Base-by-base conservation (phyloP, 1,139 yeast genomes). In the Kodamaea ohmeri region DNA sequence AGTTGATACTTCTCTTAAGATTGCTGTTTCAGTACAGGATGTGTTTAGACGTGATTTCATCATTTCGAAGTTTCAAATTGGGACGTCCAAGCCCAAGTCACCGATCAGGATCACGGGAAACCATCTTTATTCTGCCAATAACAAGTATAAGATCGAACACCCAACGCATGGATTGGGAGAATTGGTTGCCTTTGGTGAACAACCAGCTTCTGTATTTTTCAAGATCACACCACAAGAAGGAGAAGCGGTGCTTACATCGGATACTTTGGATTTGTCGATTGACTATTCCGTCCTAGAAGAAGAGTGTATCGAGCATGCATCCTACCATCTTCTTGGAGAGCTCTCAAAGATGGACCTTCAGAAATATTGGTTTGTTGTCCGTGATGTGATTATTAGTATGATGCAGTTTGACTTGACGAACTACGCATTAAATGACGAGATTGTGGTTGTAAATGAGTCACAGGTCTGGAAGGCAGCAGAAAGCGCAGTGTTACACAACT, bases 21-120 rank as follows among this genome's bases (percentile, higher is more conserved):
- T 80, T 4, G 81, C 89, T 1, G 90, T 85, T 1, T 76, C 86
- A 2, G 94, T 85, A 2, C 90, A 83, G 50, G 95, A 86, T 55
- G 78, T 80, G 11, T 84, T 84, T 61, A 76, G 75, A 41, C 55
- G 72, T 1, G 59, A 71, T 6, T 66, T 67, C 36, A 63, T 85
- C 1, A 82, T 76, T 48, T 80, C 90, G 3, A 80, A 78, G 47
- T 85, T 83, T 51, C 78, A 82, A 16, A 68, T 85, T 32, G 83
- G 88, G 8, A 72, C 88, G 2, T 67, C 82, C 1, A 70, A 71
- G 22, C 47, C 69, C 0, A 62, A 61, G 8, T 54, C 59, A 9
- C 95, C 95, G 0, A 67, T 84, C 1, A 60, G 84, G 38, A 58
- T 86, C 4, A 45, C 70, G 4, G 53, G 64, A 3, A 78, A 76